Base-by-base conservation (phyloP, 345 rosid genomes). In the Hypericum perforatum region DNA sequence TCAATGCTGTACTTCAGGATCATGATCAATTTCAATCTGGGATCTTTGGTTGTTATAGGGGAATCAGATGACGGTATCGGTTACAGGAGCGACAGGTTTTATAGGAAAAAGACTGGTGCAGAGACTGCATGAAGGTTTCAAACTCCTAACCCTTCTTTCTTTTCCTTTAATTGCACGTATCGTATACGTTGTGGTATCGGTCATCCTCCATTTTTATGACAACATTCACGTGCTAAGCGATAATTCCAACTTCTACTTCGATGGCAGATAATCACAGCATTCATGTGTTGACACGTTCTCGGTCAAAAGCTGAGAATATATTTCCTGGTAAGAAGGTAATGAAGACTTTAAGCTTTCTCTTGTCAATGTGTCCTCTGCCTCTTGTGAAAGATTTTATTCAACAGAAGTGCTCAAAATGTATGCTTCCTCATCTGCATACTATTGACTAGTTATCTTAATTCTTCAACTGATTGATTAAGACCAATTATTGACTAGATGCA, bases 241-340 rank as follows among this genome's bases (percentile, higher is more conserved):
- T 51, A 63, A 14, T 53, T 9, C 14, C 6, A 45, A 22, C 39
- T 62, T 45, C 22, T 37, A 3, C 9, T 49, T 61, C 55, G 36
- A 52, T 6, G 58, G 75, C 91, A 86, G 98, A 82, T 52, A 79
- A 74, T 52, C 92, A 84, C 63, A 59, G 59, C 16, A 63, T 84
- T 55, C 80, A 76, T 46, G 85, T 91, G 70, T 78, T 91, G 70
- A 86, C 96, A 38, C 98, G 96, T 59, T 82, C 96, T 32, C 80
- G 68, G 71, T 79, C 96, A 41, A 82, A 78, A 76, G 96, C 97
- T 42, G 72, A 79, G 77, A 62, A 69, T 73, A 74, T 81, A 70
- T 91, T 91, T 86, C 95, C 98, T 44, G 96, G 95, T 91, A 90
- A 86, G 96, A 81, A 90, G 96, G 96, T 84, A 86, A 84, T 67